Evolutionary conservation across 208 protist genomes (phyloP).

Genomic region (Leptomonas seymouri): DNA sequence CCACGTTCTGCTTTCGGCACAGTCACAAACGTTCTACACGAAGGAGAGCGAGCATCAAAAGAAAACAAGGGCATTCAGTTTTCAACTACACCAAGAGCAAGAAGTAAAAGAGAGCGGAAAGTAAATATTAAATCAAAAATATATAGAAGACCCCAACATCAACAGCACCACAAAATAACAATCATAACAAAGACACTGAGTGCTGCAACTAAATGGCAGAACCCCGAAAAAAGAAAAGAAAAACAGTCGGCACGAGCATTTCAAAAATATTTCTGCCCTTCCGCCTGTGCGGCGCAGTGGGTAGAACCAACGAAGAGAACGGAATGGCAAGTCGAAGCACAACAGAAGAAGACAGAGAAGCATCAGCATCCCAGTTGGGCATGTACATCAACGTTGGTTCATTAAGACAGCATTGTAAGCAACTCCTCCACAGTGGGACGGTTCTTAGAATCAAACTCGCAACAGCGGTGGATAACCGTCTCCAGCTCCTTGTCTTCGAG

Average conservation of each 20-base stretch:
- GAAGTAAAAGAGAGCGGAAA: too few species aligned
- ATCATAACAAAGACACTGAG: too few species aligned
- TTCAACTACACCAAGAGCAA: too few species aligned
- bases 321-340: not conserved
- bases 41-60: too few species aligned
- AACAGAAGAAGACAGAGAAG: not conserved
- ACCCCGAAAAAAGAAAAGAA: slow-evolving; percentile 2
- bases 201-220: too few species aligned
- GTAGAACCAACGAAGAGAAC: not conserved
- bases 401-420: slow-evolving; percentile 44
- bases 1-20: too few species aligned
- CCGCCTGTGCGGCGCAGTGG: too few species aligned
- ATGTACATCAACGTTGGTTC: not conserved
- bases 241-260: not conserved
- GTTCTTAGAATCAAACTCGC: slow-evolving; percentile 36
- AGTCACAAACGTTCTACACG: too few species aligned
- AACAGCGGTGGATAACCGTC: slow-evolving; percentile 46
- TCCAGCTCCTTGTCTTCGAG: slow-evolving; percentile 50
- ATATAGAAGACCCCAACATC: not conserved
- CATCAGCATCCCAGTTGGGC: not conserved
- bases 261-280: too few species aligned
- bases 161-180: too few species aligned
- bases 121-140: not conserved
- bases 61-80: too few species aligned
- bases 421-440: slow-evolving; percentile 56